These are phyloP conservation scores for Leccinum obscurum DNA, from an alignment of 768 basidiomycete genomes.

Conservation along the genomic window DNA sequence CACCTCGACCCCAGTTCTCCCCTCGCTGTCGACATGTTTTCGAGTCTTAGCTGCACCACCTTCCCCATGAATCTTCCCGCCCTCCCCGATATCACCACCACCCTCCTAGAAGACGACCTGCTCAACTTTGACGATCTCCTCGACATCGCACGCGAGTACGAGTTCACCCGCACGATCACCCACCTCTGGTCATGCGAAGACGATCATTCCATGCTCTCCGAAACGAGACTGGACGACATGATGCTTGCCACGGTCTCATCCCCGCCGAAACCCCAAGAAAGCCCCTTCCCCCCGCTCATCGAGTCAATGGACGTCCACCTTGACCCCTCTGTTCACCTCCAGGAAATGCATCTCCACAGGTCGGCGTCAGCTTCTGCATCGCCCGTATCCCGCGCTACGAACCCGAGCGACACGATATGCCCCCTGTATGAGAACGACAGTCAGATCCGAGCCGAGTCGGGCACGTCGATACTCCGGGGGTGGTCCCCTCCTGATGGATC, in stretches of 20 bases:
- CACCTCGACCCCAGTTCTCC: not conserved
- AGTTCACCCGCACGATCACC: slow-evolving; percentile 25
- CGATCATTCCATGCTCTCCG: slow-evolving; percentile 7
- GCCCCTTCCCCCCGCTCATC: not conserved
- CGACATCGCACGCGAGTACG: slow-evolving; percentile 31
- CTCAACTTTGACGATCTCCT: slow-evolving; percentile 30
- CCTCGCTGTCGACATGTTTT: slow-evolving; percentile 26
- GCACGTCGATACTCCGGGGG: slow-evolving; percentile 16
- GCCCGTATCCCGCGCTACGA: not conserved
- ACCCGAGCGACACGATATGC: not conserved
- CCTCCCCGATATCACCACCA: not conserved
- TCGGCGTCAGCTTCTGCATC: not conserved
- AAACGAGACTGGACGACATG: slow-evolving; percentile 22
- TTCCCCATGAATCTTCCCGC: slow-evolving; percentile 8
- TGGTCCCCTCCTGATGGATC: slow-evolving; percentile 30
- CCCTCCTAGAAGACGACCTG: slow-evolving; percentile 1
- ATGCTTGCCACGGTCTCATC: slow-evolving; percentile 10
- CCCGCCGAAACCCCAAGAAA: slow-evolving; percentile 5
- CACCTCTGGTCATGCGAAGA: slow-evolving; percentile 22
- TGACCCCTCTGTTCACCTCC: not conserved
- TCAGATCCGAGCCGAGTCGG: slow-evolving; percentile 1
- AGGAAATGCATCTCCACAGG: not conserved
- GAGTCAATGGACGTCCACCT: not conserved
- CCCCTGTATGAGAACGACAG: not conserved
- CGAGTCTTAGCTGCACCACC: slow-evolving; percentile 10